Conservation (phyloP, 2,329 filamentous ascomycete genomes). For the Ophiostoma sp. region DNA sequence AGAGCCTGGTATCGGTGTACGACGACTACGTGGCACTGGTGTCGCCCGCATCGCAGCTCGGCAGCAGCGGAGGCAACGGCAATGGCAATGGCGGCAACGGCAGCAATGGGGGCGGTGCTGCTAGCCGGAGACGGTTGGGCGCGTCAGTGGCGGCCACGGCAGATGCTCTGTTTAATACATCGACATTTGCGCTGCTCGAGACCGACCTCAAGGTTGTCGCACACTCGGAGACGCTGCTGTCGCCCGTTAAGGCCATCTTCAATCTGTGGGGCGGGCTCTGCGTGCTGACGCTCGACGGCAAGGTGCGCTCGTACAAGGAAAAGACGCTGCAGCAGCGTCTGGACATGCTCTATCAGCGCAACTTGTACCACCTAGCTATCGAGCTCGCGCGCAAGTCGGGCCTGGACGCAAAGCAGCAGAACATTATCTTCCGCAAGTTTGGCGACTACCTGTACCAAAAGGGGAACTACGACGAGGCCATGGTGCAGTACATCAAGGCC, state of each 20-base stretch:
- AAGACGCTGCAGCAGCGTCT: slow-evolving; percentile 85
- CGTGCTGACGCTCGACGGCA: slow-evolving; percentile 85
- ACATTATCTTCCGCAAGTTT: slow-evolving; percentile 86
- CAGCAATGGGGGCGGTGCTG: slow-evolving; percentile 37
- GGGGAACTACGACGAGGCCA: slow-evolving; percentile 94
- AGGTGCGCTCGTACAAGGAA: slow-evolving; percentile 85
- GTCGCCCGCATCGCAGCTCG: slow-evolving; percentile 60
- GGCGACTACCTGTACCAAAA: slow-evolving; percentile 94
- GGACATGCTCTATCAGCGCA: slow-evolving; percentile 88
- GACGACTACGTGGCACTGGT: slow-evolving; percentile 83
- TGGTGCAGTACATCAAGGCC: slow-evolving; percentile 95
- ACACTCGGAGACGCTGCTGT: slow-evolving; percentile 78
- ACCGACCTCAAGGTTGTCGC: slow-evolving; percentile 85
- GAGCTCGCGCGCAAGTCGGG: slow-evolving; percentile 87
- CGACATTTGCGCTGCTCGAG: slow-evolving; percentile 86
- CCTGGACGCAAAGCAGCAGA: slow-evolving; percentile 74
- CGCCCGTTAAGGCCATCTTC: slow-evolving; percentile 73
- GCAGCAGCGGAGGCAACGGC: neutral
- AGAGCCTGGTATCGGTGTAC: slow-evolving; percentile 73
- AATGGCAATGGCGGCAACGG: slow-evolving; percentile 4
- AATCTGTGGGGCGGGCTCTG: slow-evolving; percentile 89
- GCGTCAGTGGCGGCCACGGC: slow-evolving; percentile 60
- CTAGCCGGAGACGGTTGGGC: slow-evolving; percentile 67
- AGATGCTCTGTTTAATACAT: slow-evolving; percentile 78
- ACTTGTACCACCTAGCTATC: slow-evolving; percentile 86